These are phyloP conservation scores for Dorcoceras hygrometricum DNA, from an alignment of 257 asterid species.

Conservation along the genomic window DNA sequence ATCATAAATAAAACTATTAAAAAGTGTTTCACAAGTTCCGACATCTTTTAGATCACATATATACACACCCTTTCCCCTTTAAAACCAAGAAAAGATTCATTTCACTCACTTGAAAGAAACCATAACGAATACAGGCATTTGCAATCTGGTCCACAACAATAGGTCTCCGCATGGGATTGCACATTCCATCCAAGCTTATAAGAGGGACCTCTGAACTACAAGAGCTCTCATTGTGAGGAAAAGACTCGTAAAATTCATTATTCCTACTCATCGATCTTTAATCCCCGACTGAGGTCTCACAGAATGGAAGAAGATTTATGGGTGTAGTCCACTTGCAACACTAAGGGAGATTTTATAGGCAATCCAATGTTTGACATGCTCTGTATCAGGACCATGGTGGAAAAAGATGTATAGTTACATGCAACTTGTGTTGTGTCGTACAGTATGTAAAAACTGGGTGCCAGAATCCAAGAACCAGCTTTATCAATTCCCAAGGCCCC, in stretches of 20 bases:
- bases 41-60: too few species aligned
- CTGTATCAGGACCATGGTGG: conserved; percentile 9
- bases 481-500: neutral
- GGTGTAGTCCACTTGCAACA: neutral
- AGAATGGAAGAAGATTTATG: neutral
- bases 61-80: too few species aligned
- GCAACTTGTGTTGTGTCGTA: too few species aligned
- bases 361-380: neutral
- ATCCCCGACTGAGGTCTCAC: neutral
- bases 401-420: too few species aligned
- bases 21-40: too few species aligned
- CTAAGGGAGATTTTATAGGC: conserved; percentile 17
- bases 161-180: conserved; percentile 19
- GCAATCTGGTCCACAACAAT: conserved; percentile 27
- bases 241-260: too few species aligned
- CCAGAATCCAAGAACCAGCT: neutral
- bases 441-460: too few species aligned
- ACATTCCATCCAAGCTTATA: conserved; percentile 32
- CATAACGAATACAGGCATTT: conserved; percentile 31
- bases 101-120: conserved; percentile 52
- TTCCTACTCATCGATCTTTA: too few species aligned
- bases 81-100: neutral
- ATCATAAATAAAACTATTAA: neutral
- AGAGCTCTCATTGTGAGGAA: too few species aligned
- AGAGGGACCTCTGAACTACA: conserved; percentile 30